Percentiles rank a stretch among this genome's conserved stretches.
These are phyloP conservation scores for Colletotrichum sp. DNA, from an alignment of 2,329 filamentous ascomycete genomes.

Conservation along the genomic window DNA sequence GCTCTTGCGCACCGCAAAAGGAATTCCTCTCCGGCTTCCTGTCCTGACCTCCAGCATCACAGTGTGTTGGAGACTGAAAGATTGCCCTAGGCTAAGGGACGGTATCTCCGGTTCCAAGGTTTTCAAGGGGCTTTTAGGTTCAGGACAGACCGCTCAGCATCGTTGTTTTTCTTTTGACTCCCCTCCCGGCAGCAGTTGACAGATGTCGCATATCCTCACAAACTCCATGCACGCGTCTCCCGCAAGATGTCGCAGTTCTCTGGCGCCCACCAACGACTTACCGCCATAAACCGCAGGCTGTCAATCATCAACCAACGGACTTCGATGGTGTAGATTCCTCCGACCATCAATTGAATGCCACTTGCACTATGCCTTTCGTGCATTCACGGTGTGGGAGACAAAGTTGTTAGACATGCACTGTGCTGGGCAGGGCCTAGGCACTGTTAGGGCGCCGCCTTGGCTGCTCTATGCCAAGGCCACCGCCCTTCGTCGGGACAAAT, in stretches of 20 bases:
- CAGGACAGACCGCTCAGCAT: background rate
- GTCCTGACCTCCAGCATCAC: background rate
- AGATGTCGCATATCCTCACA: background rate
- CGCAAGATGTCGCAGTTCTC: too few species aligned
- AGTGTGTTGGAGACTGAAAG: fast-evolving
- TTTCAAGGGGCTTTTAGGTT: background rate
- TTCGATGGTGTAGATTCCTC: too few species aligned
- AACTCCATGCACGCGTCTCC: background rate
- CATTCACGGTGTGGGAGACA: too few species aligned
- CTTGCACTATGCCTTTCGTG: too few species aligned
- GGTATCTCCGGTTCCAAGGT: background rate
- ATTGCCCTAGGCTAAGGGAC: background rate
- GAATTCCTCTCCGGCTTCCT: background rate
- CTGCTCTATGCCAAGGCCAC: too few species aligned
- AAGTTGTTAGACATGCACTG: background rate
- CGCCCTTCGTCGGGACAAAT: too few species aligned
- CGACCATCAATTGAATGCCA: too few species aligned
- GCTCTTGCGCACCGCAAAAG: background rate
- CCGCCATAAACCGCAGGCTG: too few species aligned
- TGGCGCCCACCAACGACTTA: too few species aligned
- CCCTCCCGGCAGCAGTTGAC: background rate
- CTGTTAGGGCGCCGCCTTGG: too few species aligned
- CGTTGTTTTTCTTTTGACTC: background rate
- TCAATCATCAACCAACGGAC: too few species aligned
- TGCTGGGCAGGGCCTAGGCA: too few species aligned